Evolutionary conservation across 2,329 filamentous ascomycete genomes (phyloP).

Genomic region (Epichloe brachyelytri): DNA sequence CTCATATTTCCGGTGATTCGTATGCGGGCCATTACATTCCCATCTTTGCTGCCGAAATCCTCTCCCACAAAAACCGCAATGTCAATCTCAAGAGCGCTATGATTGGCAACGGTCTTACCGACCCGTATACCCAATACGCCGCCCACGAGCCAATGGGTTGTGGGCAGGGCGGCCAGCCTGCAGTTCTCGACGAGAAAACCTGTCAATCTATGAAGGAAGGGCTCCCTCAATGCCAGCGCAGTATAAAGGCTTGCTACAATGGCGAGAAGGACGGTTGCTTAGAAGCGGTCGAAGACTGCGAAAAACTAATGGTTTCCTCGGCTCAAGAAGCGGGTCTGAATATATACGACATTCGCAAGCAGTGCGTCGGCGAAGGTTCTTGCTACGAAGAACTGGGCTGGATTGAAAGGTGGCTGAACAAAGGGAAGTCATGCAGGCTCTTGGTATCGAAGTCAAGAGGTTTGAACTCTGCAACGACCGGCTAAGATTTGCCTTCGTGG

Average conservation of each 20-base stretch:
- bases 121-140: constrained; percentile 84
- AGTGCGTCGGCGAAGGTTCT: constrained; percentile 78
- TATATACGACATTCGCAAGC: constrained; percentile 84
- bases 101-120: constrained; percentile 93
- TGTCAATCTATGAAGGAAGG: constrained; percentile 90
- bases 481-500: constrained; percentile 87
- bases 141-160: constrained; percentile 98
- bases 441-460: constrained; percentile 75
- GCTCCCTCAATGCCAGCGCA: constrained; percentile 73
- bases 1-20: constrained; percentile 95
- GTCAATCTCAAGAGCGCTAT: constrained; percentile 94
- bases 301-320: constrained; percentile 87
- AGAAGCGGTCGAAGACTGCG: constrained; percentile 94
- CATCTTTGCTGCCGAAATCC: constrained; percentile 80
- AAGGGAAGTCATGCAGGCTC: constrained; percentile 69
- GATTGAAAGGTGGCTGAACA: constrained; percentile 81
- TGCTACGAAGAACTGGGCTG: constrained; percentile 89
- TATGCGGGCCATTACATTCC: constrained; percentile 95
- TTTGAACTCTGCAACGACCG: constrained; percentile 96
- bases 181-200: constrained; percentile 63
- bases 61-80: constrained; percentile 90
- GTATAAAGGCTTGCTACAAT: constrained; percentile 88
- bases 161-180: constrained; percentile 84
- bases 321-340: constrained; percentile 92
- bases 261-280: constrained; percentile 86